Base-by-base conservation (phyloP, 1,139 yeast genomes). In the Geotrichum histeridarum region DNA sequence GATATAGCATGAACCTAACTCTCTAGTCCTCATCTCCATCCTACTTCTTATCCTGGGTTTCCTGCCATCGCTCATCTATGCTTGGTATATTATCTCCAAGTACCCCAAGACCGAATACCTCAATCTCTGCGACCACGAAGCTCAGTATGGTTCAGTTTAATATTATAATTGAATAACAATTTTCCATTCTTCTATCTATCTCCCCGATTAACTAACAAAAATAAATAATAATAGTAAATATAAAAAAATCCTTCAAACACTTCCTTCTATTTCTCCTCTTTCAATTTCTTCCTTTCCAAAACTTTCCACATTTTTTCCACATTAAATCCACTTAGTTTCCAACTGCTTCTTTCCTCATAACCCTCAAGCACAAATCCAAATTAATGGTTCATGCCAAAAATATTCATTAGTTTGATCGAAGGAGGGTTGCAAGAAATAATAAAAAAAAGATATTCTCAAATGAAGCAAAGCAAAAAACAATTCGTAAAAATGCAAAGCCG, bases 31-130 rank as follows among this genome's bases (percentile, higher is more conserved):
- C 71, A 82, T 87, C 63, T 88, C 87, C 67, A 73, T 87, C 51
- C 75, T 85, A 38, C 75, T 88, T 51, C 84, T 87, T 68, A 61
- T 84, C 51, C 74, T 88, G 47, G 95, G 95, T 2, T 85, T 80
- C 69, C 67, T 88, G 59, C 95, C 95, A 0, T 95, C 95, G 6
- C 60, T 69, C 18, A 61, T 69, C 53, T 73, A 70, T 58, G 68
- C 74, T 1, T 66, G 70, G 69, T 70, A 70, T 61, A 69, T 70
- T 56, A 67, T 70, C 48, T 65, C 71, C 42, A 67, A 70, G 59
- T 69, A 67, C 57, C 74, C 74, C 8, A 51, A 45, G 41, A 27
- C 22, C 15, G 57, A 56, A 27, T 51, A 55, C 48, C 37, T 47
- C 7, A 35, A 50, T 35, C 38, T 53, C 14, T 1, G 9, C 27